Evolutionary conservation across 148 eudicot species (phyloP).

Genomic region (Camellia sinensis): DNA sequence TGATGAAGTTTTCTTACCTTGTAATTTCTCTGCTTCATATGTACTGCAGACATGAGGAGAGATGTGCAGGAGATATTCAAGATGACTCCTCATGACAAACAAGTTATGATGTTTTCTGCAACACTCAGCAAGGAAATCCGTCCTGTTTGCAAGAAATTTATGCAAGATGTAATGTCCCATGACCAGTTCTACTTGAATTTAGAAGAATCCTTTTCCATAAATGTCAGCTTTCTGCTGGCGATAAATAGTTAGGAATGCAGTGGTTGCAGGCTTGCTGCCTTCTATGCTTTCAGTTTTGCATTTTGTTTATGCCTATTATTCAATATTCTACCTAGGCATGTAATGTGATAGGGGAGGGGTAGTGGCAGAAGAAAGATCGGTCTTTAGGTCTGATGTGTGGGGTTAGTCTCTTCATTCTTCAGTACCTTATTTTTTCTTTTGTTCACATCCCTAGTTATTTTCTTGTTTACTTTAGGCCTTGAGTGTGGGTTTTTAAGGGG

Average conservation of each 20-base stretch:
- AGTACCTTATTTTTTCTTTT: neutral
- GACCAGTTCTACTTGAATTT: slow-evolving; percentile 72
- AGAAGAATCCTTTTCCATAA: slow-evolving; percentile 45
- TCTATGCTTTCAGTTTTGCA: slow-evolving; percentile 21
- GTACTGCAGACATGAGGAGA: slow-evolving; percentile 21
- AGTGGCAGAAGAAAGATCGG: neutral
- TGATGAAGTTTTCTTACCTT: no score
- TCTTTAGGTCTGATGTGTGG: neutral
- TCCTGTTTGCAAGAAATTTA: slow-evolving; percentile 95
- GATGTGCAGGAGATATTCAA: slow-evolving; percentile 95
- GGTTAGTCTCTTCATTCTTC: neutral
- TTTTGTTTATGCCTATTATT: slow-evolving; percentile 19
- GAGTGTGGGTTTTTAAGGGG: neutral
- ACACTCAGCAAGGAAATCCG: slow-evolving; percentile 96
- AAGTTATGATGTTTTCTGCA: slow-evolving; percentile 99
- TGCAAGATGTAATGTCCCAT: slow-evolving; percentile 91
- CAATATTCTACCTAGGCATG: neutral
- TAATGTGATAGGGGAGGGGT: neutral
- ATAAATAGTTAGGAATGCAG: slow-evolving; percentile 31
- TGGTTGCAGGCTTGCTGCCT: slow-evolving; percentile 39
- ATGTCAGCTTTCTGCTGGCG: slow-evolving; percentile 40
- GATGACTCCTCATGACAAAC: slow-evolving; percentile 99
- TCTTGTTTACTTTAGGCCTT: slow-evolving; percentile 7
- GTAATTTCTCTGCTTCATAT: no score
- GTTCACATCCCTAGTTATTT: neutral